Percentiles rank a stretch among this genome's conserved stretches.
Conservation (phyloP, 1,284 basidiomycete genomes). For the Ceratobasidium sp. region DNA sequence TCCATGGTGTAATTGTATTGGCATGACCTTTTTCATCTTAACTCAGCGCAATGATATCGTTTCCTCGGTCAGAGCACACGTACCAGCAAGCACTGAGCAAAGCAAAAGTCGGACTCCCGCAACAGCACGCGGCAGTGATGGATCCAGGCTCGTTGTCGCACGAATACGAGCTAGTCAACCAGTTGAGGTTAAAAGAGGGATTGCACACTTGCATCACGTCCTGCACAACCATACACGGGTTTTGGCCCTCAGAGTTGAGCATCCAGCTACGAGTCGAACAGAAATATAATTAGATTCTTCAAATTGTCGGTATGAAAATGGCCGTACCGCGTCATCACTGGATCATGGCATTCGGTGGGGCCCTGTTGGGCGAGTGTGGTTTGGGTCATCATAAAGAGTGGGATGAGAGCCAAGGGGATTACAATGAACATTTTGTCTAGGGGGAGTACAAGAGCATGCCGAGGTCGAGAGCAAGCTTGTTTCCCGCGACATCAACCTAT, state of each 20-base stretch:
- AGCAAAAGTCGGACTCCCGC: constrained; percentile 43
- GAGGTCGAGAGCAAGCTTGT: background rate
- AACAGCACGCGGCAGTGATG: constrained; percentile 26
- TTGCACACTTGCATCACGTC: constrained; percentile 35
- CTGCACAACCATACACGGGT: constrained; percentile 20
- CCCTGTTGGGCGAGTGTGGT: constrained; percentile 26
- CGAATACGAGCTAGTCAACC: constrained; percentile 21
- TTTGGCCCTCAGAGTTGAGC: constrained; percentile 23
- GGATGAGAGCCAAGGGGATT: constrained; percentile 24
- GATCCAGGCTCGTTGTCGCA: constrained; percentile 31
- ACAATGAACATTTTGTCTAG: constrained; percentile 21
- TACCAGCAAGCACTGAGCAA: constrained; percentile 39
- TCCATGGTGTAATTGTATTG: constrained; percentile 44
- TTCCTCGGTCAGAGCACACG: background rate
- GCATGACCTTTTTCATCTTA: constrained; percentile 34
- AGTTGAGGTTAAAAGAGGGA: constrained; percentile 11
- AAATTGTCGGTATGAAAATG: background rate
- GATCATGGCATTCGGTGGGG: constrained; percentile 37
- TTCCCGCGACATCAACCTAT: background rate
- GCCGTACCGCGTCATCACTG: constrained; percentile 27
- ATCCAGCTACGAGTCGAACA: constrained; percentile 19
- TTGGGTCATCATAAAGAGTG: constrained; percentile 38
- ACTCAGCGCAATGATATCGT: background rate
- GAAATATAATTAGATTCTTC: background rate
- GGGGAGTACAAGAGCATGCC: constrained; percentile 22